A percentile compares a stretch with the other conserved stretches of the same genome.
These are phyloP conservation scores for Fistulifera solaris DNA, from an alignment of 108 stramenopile genomes.

Conservation along the genomic window DNA sequence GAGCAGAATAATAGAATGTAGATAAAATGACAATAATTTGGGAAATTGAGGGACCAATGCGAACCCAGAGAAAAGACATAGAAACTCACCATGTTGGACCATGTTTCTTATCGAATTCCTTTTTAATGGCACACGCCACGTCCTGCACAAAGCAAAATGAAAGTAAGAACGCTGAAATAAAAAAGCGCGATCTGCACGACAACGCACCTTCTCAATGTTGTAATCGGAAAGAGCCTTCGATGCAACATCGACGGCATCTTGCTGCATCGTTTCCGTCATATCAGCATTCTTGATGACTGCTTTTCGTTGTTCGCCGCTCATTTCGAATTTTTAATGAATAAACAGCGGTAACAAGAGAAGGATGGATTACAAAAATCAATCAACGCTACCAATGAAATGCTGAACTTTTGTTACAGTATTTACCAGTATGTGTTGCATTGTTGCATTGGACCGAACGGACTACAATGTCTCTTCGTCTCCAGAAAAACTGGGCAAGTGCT, in stretches of 20 bases:
- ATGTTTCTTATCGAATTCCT: slow-evolving; percentile 99
- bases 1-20: slow-evolving; percentile 1
- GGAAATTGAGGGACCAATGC: background rate
- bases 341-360: too few relatives aligned
- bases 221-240: slow-evolving; percentile 99
- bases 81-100: slow-evolving; percentile 93
- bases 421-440: too few relatives aligned
- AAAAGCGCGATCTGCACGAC: background rate
- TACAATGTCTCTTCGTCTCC: too few relatives aligned
- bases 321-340: background rate
- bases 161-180: background rate
- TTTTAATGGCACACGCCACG: slow-evolving; percentile 99
- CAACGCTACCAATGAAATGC: too few relatives aligned
- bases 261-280: slow-evolving; percentile 99
- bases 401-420: too few relatives aligned
- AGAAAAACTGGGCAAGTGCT: too few relatives aligned
- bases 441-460: too few relatives aligned
- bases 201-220: slow-evolving; percentile 97
- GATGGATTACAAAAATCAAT: too few relatives aligned
- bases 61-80: background rate
- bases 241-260: slow-evolving; percentile 98
- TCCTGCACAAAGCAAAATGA: slow-evolving; percentile 49
- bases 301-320: slow-evolving; percentile 82
- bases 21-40: background rate
- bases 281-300: slow-evolving; percentile 99